Evolutionary conservation across 1,284 basidiomycete genomes (phyloP).

Genomic region (Microbotryum saponariae): DNA sequence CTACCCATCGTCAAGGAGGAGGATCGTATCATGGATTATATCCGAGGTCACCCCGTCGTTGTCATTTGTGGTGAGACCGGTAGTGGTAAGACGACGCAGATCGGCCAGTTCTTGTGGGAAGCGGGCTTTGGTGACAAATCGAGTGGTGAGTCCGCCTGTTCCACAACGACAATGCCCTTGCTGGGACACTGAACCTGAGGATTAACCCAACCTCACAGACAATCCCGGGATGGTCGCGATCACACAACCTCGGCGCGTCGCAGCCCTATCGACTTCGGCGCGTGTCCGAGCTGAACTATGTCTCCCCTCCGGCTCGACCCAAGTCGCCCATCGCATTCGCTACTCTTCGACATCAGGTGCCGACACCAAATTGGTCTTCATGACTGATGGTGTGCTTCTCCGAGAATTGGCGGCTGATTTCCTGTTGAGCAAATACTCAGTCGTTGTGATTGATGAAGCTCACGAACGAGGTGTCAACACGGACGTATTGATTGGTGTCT

Average conservation of each 20-base stretch:
- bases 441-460: constrained; percentile 94
- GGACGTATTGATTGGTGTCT: constrained; percentile 90
- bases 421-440: constrained; percentile 78
- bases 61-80: constrained; percentile 81
- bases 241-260: constrained; percentile 94
- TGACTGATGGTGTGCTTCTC: constrained; percentile 96
- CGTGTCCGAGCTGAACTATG: constrained; percentile 86
- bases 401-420: constrained; percentile 90
- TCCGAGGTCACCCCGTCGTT: constrained; percentile 71
- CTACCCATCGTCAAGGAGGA: constrained; percentile 91
- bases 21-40: constrained; percentile 85
- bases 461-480: constrained; percentile 98
- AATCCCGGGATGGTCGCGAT: constrained; percentile 98
- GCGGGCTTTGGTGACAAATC: constrained; percentile 78
- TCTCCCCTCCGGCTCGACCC: constrained; percentile 54
- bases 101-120: constrained; percentile 88
- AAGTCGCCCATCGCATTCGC: constrained; percentile 92
- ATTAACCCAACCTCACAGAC: constrained; percentile 48
- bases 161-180: constrained; percentile 10
- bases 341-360: constrained; percentile 90
- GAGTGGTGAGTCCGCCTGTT: constrained; percentile 26
- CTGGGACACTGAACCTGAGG: neutral
- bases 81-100: constrained; percentile 96
- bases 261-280: constrained; percentile 88
- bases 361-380: constrained; percentile 92